Percentiles rank a stretch among this genome's conserved stretches.
Conservation (phyloP, 2,329 filamentous ascomycete genomes). For the Septoria petroselini region DNA sequence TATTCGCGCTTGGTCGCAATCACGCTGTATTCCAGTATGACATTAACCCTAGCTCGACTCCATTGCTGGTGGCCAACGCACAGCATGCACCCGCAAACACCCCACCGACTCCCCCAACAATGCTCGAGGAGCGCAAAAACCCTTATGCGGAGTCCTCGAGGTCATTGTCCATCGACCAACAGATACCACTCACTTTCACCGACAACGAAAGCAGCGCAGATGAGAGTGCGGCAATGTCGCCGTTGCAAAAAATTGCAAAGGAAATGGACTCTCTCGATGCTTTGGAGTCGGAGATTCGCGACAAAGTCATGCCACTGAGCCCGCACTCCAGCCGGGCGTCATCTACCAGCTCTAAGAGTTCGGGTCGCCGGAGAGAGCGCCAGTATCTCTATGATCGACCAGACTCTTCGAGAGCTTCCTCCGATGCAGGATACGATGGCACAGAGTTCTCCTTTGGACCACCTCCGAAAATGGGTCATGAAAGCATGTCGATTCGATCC, state of each 20-base stretch:
- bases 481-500: conserved; percentile 46
- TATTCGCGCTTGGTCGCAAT: conserved; percentile 86
- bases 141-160: conserved; percentile 33
- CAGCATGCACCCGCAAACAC: conserved; percentile 78
- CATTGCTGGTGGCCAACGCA: conserved; percentile 77
- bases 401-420: conserved; percentile 38
- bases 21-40: conserved; percentile 95
- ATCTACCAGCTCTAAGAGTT: conserved; percentile 60
- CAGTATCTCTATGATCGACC: conserved; percentile 49
- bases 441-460: conserved; percentile 42
- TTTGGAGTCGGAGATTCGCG: conserved; percentile 50
- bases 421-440: conserved; percentile 34
- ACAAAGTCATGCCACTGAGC: conserved; percentile 64
- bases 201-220: conserved; percentile 73
- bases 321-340: conserved; percentile 63
- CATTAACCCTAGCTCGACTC: conserved; percentile 66
- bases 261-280: conserved; percentile 64
- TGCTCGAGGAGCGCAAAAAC: conserved; percentile 66
- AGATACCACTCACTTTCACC: conserved; percentile 37
- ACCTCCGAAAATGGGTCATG: conserved; percentile 33
- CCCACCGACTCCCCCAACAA: conserved; percentile 78
- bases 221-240: conserved; percentile 59
- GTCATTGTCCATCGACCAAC: conserved; percentile 24
- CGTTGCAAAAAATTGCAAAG: conserved; percentile 70
- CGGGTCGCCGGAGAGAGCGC: conserved; percentile 41